Base-by-base conservation (phyloP, 305 asterid species). In the Rubia peregrina region DNA sequence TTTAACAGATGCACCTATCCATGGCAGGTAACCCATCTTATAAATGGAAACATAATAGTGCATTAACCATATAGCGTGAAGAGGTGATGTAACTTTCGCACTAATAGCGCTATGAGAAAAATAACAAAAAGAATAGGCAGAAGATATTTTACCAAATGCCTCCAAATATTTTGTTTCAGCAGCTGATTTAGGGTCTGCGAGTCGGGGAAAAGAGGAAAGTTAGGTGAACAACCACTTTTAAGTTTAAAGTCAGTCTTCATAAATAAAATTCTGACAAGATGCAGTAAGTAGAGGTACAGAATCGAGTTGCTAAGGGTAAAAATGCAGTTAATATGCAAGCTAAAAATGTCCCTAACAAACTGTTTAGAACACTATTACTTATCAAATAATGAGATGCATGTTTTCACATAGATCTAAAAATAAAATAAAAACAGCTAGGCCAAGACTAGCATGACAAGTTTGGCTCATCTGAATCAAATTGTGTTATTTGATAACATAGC, bases 121-220 rank as follows among this genome's bases (percentile, higher is more conserved):
- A 46, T 56, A 65, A 66, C 42, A 44, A 4, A 59, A 33, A 19
- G 57, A 46, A 17, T 63, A 76, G 60, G 73, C 63, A 76, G 66
- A 77, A 76, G 64, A 77, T 55, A 71, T 69, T 77, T 81, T 76
- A 95, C 99, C 99, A 61, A 79, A 84, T 51, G 94, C 90, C 73
- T 92, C 99, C 72, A 71, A 67, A 80, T 84, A 83, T 83, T 90
- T 95, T 77, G 94, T 88, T 78, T 95, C 99, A 65, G 85, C 87
- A 77, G 89, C 70, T 68, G 87, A 76, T 79, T 90, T 95, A 74
- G 92, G 82, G 81, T 90, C 99, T 95, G 86, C 94, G 85, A 80
- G 44, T 57, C 71, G 76, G 75, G 73, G 73, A 70, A 71, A 41
- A 81, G 55, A 71, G 75, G 73, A 24, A 4, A 33, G 62, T 26